Conservation (phyloP, 1,284 basidiomycete species). For the Boletus sp. region DNA sequence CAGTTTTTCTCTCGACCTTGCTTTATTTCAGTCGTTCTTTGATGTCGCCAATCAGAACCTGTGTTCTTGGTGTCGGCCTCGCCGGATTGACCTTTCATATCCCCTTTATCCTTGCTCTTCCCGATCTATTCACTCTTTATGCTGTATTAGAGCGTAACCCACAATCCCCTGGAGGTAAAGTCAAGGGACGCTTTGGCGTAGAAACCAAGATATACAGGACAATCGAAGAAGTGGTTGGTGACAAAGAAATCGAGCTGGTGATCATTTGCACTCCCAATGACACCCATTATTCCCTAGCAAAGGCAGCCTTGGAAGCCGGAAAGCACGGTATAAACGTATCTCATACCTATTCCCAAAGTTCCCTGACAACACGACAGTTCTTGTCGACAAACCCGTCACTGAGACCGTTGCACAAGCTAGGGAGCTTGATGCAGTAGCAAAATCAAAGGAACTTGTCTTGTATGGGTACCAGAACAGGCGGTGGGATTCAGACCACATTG, state of each 20-base stretch:
- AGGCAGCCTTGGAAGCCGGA: slow-evolving; percentile 62
- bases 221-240: slow-evolving; percentile 53
- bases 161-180: slow-evolving; percentile 53
- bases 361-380: slow-evolving; percentile 40
- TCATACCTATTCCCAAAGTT: not conserved
- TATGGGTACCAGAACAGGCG: slow-evolving; percentile 81
- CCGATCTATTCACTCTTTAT: slow-evolving; percentile 67
- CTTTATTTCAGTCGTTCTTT: not conserved
- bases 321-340: slow-evolving; percentile 61
- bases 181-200: slow-evolving; percentile 60
- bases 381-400: slow-evolving; percentile 84
- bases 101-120: slow-evolving; percentile 74
- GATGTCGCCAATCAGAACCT: slow-evolving; percentile 56
- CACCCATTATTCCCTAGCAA: slow-evolving; percentile 73
- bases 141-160: slow-evolving; percentile 67
- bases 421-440: slow-evolving; percentile 66
- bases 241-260: slow-evolving; percentile 61
- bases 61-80: slow-evolving; percentile 74
- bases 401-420: slow-evolving; percentile 61
- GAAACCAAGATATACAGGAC: slow-evolving; percentile 51
- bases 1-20: too few species aligned
- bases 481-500: slow-evolving; percentile 81
- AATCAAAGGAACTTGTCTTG: slow-evolving; percentile 60
- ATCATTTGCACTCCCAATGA: slow-evolving; percentile 77
- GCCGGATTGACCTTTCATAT: slow-evolving; percentile 75